Base-by-base conservation (phyloP, 768 basidiomycete genomes). In the Auricularia cornea region DNA sequence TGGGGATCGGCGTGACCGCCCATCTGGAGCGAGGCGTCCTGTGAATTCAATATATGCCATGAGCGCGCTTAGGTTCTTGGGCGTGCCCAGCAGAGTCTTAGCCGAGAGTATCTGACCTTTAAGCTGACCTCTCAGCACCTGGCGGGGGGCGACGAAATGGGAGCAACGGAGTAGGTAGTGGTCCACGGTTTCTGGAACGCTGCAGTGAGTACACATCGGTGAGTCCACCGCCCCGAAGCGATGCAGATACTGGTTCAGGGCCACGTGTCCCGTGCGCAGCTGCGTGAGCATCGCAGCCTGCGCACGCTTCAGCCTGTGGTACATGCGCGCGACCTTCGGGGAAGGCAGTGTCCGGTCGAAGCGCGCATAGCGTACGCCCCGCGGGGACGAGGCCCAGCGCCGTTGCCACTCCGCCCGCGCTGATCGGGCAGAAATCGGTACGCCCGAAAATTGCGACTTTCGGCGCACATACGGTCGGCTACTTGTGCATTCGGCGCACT, bases 151-250 rank as follows among this genome's bases (percentile, higher is more conserved):
- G 5, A 52, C 6, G 51, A 52, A 52, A 52, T n/a, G 41, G n/a
- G 16, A 23, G 61, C 66, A 67, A 40, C 28, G 26, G 3, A 61
- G 18, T 1, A 67, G 63, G 63, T 64, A 68, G 44, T 68, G 66
- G 18, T 40, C 60, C 3, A 64, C 63, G 16, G 66, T 64, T 32
- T 68, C 67, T 26, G 32, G 38, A 2, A 26, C 33, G 5, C 44
- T 18, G 59, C 67, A 68, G 30, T 12, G 3, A 3, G 44, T 18
- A 60, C 67, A 68, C 6, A 30, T 11, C 10, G 59, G 63, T 1
- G 66, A 61, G 2, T 62, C 41, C n/a, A 44, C 59, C 10, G 33
- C 62, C n/a, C 38, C 26, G n/a, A 63, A 31, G 12, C 66, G 31
- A 23, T 29, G 18, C 10, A 68, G 66, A 32, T 62, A 68, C 14